These are phyloP conservation scores for Alternaria sp. DNA, from an alignment of 2,329 filamentous ascomycete genomes.

Conservation along the genomic window DNA sequence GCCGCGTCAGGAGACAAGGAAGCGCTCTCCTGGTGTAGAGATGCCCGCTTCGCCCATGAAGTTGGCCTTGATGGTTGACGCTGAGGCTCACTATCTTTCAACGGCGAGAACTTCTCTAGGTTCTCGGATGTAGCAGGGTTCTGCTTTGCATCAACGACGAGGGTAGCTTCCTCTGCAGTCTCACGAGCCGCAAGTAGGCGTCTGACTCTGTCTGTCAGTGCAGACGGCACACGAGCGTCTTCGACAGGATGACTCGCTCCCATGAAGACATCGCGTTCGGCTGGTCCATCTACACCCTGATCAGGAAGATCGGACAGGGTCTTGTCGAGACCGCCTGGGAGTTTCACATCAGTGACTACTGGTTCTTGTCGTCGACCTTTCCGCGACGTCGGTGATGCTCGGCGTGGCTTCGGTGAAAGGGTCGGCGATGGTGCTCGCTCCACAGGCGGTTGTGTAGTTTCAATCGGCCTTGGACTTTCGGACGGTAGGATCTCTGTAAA, in stretches of 20 bases:
- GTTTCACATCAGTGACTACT: conserved; percentile 11
- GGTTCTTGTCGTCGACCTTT: conserved; percentile 20
- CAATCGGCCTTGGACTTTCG: conserved; percentile 27
- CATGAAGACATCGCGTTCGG: conserved; percentile 22
- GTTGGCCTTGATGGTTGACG: conserved; percentile 30
- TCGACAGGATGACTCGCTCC: conserved; percentile 23
- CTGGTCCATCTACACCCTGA: conserved; percentile 7
- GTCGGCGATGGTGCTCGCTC: conserved; percentile 27
- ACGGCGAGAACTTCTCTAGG: conserved; percentile 21
- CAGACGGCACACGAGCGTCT: conserved; percentile 33
- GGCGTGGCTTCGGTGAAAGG: conserved; percentile 25
- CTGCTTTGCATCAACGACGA: conserved; percentile 13
- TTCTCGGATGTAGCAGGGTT: conserved; percentile 24
- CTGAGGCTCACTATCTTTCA: conserved; percentile 30
- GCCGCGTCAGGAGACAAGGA: conserved; percentile 40
- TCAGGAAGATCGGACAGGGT: conserved; percentile 31
- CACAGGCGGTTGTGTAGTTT: conserved; percentile 17
- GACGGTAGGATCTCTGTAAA: conserved; percentile 36
- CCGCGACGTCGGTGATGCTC: conserved; percentile 28
- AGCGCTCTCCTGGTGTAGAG: conserved; percentile 39
- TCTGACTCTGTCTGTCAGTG: conserved; percentile 39
- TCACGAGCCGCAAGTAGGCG: conserved; percentile 34
- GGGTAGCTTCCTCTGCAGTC: conserved; percentile 20
- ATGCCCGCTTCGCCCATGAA: conserved; percentile 42
- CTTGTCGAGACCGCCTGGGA: conserved; percentile 32